These are phyloP conservation scores for Dimocarpus longan DNA, from an alignment of 345 rosid species.

Conservation along the genomic window DNA sequence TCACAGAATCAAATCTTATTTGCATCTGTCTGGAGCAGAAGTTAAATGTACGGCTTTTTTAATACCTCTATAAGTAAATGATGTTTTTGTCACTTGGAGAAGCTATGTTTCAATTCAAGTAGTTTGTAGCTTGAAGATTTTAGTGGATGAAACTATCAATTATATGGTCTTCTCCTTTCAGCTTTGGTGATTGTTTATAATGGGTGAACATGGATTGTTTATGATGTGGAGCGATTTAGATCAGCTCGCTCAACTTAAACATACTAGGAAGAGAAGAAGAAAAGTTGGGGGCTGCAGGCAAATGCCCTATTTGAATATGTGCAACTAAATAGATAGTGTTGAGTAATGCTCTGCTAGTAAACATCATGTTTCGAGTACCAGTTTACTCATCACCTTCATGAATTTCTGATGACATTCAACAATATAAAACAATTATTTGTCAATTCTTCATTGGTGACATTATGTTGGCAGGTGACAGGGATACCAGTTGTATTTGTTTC, in stretches of 20 bases:
- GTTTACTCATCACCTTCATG: neutral
- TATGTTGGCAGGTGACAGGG: slow-evolving; percentile 64
- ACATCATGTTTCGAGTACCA: neutral
- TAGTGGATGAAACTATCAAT: neutral
- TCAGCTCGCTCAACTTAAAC: neutral
- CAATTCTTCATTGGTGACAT: neutral
- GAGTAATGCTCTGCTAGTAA: neutral
- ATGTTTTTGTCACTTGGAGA: neutral
- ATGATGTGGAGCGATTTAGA: neutral
- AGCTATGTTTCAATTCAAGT: neutral
- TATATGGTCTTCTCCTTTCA: neutral
- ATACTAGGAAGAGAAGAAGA: neutral
- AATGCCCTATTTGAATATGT: neutral
- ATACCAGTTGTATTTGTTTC: slow-evolving; percentile 85
- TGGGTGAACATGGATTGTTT: neutral
- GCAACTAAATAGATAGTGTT: neutral
- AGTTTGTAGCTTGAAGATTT: neutral
- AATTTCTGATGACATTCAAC: neutral
- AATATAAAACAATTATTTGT: neutral
- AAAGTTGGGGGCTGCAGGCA: neutral
- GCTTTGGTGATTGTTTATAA: neutral
- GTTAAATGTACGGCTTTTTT: neutral
- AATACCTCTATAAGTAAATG: neutral
- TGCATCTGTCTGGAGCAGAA: neutral
- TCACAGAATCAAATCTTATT: neutral